These are phyloP conservation scores for Cadophora luteo-olivacea DNA, from an alignment of 2,329 filamentous ascomycete genomes.

Conservation along the genomic window DNA sequence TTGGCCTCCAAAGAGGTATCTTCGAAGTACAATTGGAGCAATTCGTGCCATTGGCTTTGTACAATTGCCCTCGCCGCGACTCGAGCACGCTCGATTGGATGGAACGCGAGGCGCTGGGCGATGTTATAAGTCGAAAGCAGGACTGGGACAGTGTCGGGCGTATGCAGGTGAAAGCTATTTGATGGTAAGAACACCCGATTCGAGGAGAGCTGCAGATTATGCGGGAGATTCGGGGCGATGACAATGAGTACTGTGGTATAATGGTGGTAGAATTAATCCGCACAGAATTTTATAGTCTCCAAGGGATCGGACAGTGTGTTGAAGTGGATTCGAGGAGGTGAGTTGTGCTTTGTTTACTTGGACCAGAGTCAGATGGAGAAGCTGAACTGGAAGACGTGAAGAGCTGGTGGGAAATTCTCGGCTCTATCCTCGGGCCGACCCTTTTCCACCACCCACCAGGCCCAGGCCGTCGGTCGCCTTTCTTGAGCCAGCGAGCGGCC, in stretches of 20 bases:
- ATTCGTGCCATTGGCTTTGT: conserved; percentile 40
- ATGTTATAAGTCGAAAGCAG: conserved; percentile 23
- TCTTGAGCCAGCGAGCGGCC: no score
- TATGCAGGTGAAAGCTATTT: conserved; percentile 2
- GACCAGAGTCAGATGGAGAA: background rate
- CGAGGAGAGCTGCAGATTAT: conserved; percentile 27
- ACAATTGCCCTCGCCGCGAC: background rate
- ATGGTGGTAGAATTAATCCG: background rate
- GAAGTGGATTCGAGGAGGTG: no score
- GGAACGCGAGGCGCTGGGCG: background rate
- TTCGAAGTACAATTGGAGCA: conserved; percentile 38
- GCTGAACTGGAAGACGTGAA: background rate
- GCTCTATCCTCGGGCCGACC: conserved; percentile 4
- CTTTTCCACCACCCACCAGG: background rate
- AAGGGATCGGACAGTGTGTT: no score
- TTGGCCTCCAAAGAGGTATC: conserved; percentile 42
- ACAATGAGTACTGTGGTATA: background rate
- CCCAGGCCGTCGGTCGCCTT: no score
- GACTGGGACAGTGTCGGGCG: conserved; percentile 17
- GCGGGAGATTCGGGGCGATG: conserved; percentile 14
- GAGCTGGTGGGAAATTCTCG: background rate
- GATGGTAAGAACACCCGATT: conserved; percentile 27
- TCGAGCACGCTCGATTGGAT: background rate
- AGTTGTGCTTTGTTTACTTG: background rate
- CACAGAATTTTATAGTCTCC: background rate